A percentile compares a stretch with the other conserved stretches of the same genome.
These are phyloP conservation scores for Diaporthe sp. DNA, from an alignment of 2,329 filamentous ascomycete species.

Conservation along the genomic window DNA sequence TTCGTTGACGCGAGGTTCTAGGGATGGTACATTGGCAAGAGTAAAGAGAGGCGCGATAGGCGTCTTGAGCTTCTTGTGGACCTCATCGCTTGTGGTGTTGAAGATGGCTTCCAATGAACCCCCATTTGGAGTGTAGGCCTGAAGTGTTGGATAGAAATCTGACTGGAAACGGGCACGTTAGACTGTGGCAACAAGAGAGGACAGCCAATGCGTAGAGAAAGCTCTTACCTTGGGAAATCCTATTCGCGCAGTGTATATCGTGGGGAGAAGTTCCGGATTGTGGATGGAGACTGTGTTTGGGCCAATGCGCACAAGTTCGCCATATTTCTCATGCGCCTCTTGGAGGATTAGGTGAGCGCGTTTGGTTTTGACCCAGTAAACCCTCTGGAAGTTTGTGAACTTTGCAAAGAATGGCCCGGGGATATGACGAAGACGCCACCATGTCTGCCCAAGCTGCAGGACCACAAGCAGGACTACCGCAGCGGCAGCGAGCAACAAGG, in stretches of 20 bases:
- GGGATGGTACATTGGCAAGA: slow-evolving; percentile 43
- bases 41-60: slow-evolving; percentile 48
- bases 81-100: slow-evolving; percentile 48
- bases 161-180: slow-evolving; percentile 37
- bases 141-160: slow-evolving; percentile 48
- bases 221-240: slow-evolving; percentile 45
- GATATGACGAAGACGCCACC: slow-evolving; percentile 44
- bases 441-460: slow-evolving; percentile 22
- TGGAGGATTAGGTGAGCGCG: slow-evolving; percentile 41
- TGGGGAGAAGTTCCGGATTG: slow-evolving; percentile 51
- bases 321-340: slow-evolving; percentile 58
- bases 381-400: slow-evolving; percentile 43
- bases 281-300: slow-evolving; percentile 63
- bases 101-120: slow-evolving; percentile 48
- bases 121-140: slow-evolving; percentile 45
- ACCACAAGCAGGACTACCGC: not conserved
- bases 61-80: slow-evolving; percentile 48
- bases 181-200: not conserved
- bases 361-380: slow-evolving; percentile 44
- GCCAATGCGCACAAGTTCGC: slow-evolving; percentile 63
- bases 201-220: not conserved
- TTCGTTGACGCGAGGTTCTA: slow-evolving; percentile 46
- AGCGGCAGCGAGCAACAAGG: not conserved
- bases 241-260: slow-evolving; percentile 43
- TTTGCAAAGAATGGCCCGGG: slow-evolving; percentile 45